Evolutionary conservation across 228 moss, liverwort and hornwort species (phyloP).

Genomic region (Sphagnum magellanicum): DNA sequence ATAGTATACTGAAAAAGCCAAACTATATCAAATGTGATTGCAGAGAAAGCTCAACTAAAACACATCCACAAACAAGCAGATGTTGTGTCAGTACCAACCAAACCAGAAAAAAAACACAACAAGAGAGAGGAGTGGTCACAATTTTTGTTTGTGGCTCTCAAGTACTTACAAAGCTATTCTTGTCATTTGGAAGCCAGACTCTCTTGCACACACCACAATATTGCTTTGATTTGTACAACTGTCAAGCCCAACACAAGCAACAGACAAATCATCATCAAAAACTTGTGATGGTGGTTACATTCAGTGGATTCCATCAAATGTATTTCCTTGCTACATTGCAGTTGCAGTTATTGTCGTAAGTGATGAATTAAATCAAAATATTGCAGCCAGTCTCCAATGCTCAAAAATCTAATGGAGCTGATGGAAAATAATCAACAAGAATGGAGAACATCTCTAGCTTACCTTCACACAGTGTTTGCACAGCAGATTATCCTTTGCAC

Average conservation of each 20-base stretch:
- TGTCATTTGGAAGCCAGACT: constrained; percentile 99
- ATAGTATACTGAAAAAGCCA: neutral
- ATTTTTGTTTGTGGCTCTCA: neutral
- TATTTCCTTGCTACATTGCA: too few species aligned
- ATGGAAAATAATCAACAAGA: too few species aligned
- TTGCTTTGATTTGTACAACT: constrained; percentile 96
- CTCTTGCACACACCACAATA: constrained; percentile 98
- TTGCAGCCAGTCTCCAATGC: too few species aligned
- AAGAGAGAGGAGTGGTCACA: too few species aligned
- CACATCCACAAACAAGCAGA: too few species aligned
- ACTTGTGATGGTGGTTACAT: neutral
- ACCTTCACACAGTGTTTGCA: constrained; percentile 98
- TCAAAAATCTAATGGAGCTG: too few species aligned
- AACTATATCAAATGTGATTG: neutral
- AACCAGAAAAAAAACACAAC: too few species aligned
- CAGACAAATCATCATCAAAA: neutral
- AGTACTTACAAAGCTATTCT: constrained; percentile 87
- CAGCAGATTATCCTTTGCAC: constrained; percentile 57
- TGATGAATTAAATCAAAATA: too few species aligned
- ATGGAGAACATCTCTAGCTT: neutral
- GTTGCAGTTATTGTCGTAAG: too few species aligned
- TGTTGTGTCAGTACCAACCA: too few species aligned
- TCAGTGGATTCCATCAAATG: neutral
- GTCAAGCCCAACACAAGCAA: neutral
- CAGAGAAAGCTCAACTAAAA: too few species aligned